Conservation (phyloP, 768 basidiomycete species). For the Suillus decipiens region DNA sequence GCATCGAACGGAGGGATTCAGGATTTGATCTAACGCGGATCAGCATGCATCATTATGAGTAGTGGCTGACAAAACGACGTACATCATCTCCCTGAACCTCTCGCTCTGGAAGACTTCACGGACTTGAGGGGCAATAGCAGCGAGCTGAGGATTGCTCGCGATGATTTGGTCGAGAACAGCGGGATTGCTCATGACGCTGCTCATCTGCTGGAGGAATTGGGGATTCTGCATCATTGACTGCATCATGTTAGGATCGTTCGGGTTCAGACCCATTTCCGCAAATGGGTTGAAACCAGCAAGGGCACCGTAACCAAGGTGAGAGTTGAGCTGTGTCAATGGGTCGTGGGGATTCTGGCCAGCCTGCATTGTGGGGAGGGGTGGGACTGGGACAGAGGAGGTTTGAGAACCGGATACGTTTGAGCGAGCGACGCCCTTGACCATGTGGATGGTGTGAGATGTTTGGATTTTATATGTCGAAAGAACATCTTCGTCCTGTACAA, state of each 20-base stretch:
- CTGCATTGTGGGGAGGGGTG: constrained; percentile 77
- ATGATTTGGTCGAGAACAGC: constrained; percentile 88
- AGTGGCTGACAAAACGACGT: constrained; percentile 23
- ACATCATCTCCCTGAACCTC: constrained; percentile 77
- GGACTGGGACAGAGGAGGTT: constrained; percentile 51
- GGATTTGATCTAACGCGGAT: constrained; percentile 63
- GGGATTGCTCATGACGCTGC: constrained; percentile 82
- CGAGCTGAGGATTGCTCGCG: constrained; percentile 75
- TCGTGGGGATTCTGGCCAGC: constrained; percentile 88
- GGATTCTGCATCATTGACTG: constrained; percentile 85
- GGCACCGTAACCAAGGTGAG: constrained; percentile 72
- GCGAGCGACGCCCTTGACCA: constrained; percentile 85
- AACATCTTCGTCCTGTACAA: constrained; percentile 72
- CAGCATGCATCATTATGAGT: neutral
- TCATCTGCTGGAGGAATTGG: constrained; percentile 87
- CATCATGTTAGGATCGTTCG: constrained; percentile 93
- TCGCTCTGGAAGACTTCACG: constrained; percentile 78
- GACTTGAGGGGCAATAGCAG: constrained; percentile 77
- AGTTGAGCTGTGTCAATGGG: constrained; percentile 82
- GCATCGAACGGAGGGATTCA: constrained; percentile 69
- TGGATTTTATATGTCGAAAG: constrained; percentile 90
- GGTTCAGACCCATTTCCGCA: constrained; percentile 85
- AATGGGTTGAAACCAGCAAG: constrained; percentile 94
- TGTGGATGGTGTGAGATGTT: constrained; percentile 84
- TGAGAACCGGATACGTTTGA: constrained; percentile 36